Conservation (phyloP, 495 filamentous ascomycete species). For the Aspergillus haitiensis region DNA sequence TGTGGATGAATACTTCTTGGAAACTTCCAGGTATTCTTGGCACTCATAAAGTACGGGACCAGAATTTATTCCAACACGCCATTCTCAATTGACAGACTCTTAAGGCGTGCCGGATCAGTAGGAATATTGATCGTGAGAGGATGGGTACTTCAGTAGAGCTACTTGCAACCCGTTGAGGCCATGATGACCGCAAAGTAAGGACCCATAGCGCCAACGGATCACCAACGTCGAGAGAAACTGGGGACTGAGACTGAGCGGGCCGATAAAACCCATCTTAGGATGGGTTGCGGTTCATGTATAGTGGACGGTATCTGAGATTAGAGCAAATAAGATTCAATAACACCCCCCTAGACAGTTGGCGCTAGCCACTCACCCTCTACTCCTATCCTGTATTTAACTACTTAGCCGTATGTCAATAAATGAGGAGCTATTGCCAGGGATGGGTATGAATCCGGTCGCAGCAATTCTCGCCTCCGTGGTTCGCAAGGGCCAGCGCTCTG, state of each 20-base stretch:
- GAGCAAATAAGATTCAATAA: not conserved
- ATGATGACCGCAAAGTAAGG: no score
- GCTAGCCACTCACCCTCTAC: constrained; percentile 18
- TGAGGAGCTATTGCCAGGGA: not conserved
- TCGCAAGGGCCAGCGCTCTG: constrained; percentile 12
- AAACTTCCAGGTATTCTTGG: not conserved
- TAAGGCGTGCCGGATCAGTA: not conserved
- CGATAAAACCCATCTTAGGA: not conserved
- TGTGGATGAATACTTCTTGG: not conserved
- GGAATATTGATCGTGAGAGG: not conserved
- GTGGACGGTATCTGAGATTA: not conserved
- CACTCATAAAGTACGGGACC: not conserved
- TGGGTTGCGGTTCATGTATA: not conserved
- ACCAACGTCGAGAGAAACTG: not conserved
- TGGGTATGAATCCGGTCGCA: not conserved
- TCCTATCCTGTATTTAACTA: not conserved
- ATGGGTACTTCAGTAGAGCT: no score
- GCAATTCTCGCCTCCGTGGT: constrained; percentile 2
- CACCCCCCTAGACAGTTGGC: not conserved
- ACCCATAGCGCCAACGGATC: no score
- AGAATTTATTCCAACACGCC: not conserved
- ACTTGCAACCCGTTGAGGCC: no score
- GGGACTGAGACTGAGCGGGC: not conserved
- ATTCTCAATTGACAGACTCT: not conserved
- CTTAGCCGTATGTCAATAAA: constrained; percentile 2